These are phyloP conservation scores for Tuber brumale DNA, from an alignment of 495 filamentous ascomycete species.

Conservation along the genomic window DNA sequence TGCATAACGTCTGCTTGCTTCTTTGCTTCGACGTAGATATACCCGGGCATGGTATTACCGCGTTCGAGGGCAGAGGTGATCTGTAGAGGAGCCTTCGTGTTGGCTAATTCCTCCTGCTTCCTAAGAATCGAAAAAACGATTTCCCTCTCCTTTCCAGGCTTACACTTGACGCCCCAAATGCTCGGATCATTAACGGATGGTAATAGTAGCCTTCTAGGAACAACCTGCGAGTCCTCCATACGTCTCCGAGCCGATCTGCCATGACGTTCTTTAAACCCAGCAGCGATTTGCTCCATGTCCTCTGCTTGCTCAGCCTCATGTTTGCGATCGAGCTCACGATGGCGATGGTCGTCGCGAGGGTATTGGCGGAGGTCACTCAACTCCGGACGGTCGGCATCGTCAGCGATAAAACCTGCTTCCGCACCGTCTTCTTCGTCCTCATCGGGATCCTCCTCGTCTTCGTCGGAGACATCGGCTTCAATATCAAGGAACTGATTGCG, in stretches of 20 bases:
- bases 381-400: slow-evolving; percentile 68
- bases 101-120: slow-evolving; percentile 68
- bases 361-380: slow-evolving; percentile 56
- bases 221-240: slow-evolving; percentile 57
- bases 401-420: slow-evolving; percentile 71
- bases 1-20: slow-evolving; percentile 76
- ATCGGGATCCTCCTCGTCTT: slow-evolving; percentile 81
- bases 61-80: slow-evolving; percentile 89
- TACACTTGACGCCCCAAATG: slow-evolving; percentile 91
- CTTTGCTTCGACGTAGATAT: slow-evolving; percentile 88
- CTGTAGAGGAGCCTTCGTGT: slow-evolving; percentile 66
- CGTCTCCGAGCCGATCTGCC: slow-evolving; percentile 49
- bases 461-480: slow-evolving; percentile 85
- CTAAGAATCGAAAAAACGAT: slow-evolving; percentile 78
- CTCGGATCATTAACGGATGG: slow-evolving; percentile 91
- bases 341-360: slow-evolving; percentile 70
- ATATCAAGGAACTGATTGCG: slow-evolving; percentile 84
- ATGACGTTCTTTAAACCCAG: slow-evolving; percentile 76
- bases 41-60: slow-evolving; percentile 78
- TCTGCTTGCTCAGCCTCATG: slow-evolving; percentile 65
- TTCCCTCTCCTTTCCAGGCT: slow-evolving; percentile 89
- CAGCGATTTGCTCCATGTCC: slow-evolving; percentile 90
- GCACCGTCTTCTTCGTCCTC: slow-evolving; percentile 84
- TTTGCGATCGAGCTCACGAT: slow-evolving; percentile 87
- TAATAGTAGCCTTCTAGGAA: slow-evolving; percentile 81